Conservation (phyloP, 495 filamentous ascomycete species). For the Letharia lupina region DNA sequence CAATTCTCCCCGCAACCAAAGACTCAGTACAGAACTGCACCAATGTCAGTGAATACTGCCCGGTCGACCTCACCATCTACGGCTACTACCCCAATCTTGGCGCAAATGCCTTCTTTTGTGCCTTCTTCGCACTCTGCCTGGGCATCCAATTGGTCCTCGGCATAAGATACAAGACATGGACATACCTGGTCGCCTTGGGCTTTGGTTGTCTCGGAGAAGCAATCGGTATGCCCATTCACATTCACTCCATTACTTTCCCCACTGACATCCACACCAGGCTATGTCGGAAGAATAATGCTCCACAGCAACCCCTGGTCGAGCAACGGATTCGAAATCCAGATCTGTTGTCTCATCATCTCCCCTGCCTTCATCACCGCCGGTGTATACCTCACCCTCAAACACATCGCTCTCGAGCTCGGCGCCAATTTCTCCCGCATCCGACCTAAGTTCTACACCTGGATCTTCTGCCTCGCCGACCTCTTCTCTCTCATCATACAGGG, state of each 20-base stretch:
- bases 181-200: conserved; percentile 45
- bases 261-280: conserved; percentile 38
- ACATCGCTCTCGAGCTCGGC: conserved; percentile 49
- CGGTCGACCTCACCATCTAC: conserved; percentile 53
- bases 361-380: conserved; percentile 58
- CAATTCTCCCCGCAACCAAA: not conserved
- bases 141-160: conserved; percentile 43
- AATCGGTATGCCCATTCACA: conserved; percentile 8
- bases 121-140: conserved; percentile 44
- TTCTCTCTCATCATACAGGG: conserved; percentile 56
- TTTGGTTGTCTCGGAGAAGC: conserved; percentile 35
- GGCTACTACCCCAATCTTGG: conserved; percentile 59
- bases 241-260: not conserved
- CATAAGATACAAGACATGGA: conserved; percentile 53
- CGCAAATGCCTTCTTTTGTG: conserved; percentile 53
- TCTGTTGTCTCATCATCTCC: conserved; percentile 57
- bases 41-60: conserved; percentile 42
- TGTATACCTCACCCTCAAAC: conserved; percentile 62
- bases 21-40: conserved; percentile 31
- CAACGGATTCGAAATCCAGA: conserved; percentile 56
- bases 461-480: conserved; percentile 60
- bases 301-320: conserved; percentile 52
- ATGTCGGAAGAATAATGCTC: conserved; percentile 52
- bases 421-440: conserved; percentile 46
- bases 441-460: conserved; percentile 54